phyloP scores from a whole-genome alignment of 495 filamentous ascomycete species.

The Parathielavia hyrcaniae region DNA sequence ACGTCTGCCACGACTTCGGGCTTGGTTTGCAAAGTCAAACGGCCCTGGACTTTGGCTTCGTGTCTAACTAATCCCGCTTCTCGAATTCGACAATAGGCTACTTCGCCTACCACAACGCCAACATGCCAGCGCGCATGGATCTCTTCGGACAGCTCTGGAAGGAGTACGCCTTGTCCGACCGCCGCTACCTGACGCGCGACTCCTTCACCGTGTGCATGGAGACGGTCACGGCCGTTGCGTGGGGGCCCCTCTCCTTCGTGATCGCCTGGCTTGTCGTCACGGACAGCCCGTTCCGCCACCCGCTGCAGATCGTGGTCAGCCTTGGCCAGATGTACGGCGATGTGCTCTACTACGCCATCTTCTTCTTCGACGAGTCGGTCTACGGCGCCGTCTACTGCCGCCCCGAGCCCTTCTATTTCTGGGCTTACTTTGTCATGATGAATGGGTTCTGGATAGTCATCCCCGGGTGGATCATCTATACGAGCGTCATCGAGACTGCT shows the following conservation, averaged over 20 bases:
- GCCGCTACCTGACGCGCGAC: slow-evolving; percentile 51
- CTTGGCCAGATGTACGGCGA: slow-evolving; percentile 54
- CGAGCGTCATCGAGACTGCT: not conserved
- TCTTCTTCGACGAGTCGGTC: slow-evolving; percentile 44
- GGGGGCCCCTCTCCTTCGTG: slow-evolving; percentile 52
- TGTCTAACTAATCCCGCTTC: not conserved
- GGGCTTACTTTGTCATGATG: slow-evolving; percentile 51
- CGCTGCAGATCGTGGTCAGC: slow-evolving; percentile 48
- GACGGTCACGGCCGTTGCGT: slow-evolving; percentile 35
- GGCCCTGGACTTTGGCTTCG: not conserved
- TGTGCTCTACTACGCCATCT: slow-evolving; percentile 51
- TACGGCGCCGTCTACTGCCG: slow-evolving; percentile 42
- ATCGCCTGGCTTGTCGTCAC: slow-evolving; percentile 42
- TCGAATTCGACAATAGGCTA: slow-evolving; percentile 26
- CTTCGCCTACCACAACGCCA: slow-evolving; percentile 42
- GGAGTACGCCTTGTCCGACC: slow-evolving; percentile 54
- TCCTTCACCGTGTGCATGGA: slow-evolving; percentile 53
- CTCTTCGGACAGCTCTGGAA: slow-evolving; percentile 59
- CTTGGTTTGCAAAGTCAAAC: not conserved
- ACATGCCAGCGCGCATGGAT: slow-evolving; percentile 40
- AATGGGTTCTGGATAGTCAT: slow-evolving; percentile 55
- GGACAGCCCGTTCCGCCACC: slow-evolving; percentile 46
- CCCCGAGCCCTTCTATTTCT: slow-evolving; percentile 52
- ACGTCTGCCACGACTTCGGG: not conserved
- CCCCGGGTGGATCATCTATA: slow-evolving; percentile 25